Conservation (phyloP, 2,329 filamentous ascomycete genomes). For the Trichoderma sp. region DNA sequence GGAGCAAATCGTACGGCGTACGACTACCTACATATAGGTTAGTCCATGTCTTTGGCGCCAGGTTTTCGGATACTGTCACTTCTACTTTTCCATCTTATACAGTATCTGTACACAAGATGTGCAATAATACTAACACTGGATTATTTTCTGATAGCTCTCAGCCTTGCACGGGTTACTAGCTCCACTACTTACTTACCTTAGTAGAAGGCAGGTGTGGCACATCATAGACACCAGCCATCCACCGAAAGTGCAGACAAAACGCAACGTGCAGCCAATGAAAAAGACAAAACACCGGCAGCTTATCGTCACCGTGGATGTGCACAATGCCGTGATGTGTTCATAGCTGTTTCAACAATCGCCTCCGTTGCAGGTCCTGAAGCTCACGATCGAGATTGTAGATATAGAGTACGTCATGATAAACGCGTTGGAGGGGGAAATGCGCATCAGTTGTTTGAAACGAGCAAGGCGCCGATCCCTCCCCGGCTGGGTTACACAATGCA, state of each 20-base stretch:
- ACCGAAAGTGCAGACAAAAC: neutral
- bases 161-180: neutral
- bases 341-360: neutral
- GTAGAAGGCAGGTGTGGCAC: neutral
- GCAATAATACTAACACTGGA: neutral
- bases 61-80: no score
- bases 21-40: neutral
- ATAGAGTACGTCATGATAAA: conserved; percentile 23
- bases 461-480: conserved; percentile 8
- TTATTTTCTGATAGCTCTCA: neutral
- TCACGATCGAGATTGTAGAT: neutral
- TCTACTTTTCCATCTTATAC: neutral
- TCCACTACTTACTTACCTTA: neutral
- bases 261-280: neutral
- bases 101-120: neutral
- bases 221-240: neutral
- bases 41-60: neutral
- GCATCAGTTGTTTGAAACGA: conserved; percentile 13
- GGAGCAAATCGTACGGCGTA: neutral
- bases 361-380: neutral
- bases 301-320: conserved; percentile 9
- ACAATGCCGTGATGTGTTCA: neutral
- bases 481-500: neutral
- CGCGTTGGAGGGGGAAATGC: conserved; percentile 10
- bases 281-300: neutral